Conservation (phyloP, 2,329 filamentous ascomycete species). For the Phialophora expanda region DNA sequence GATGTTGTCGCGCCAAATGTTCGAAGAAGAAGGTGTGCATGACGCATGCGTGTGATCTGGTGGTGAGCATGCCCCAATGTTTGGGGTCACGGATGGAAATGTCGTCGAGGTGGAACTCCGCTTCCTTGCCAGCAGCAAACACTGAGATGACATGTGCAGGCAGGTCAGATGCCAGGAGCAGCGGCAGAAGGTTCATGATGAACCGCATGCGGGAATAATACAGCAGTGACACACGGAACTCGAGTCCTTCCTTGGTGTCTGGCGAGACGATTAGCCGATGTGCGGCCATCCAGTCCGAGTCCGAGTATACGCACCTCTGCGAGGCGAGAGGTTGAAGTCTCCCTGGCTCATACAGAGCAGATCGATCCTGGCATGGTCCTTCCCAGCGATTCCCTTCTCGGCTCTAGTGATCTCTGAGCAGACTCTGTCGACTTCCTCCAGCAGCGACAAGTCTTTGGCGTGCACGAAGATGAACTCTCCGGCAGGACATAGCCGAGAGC, state of each 20-base stretch:
- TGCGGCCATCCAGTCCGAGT: not conserved
- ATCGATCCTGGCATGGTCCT: conserved; percentile 45
- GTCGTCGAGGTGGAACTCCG: conserved; percentile 17
- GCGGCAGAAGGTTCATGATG: conserved; percentile 20
- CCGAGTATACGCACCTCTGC: conserved; percentile 1
- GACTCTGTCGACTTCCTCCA: conserved; percentile 56
- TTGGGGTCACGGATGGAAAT: conserved; percentile 19
- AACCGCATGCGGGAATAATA: conserved; percentile 26
- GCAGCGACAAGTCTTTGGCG: conserved; percentile 52
- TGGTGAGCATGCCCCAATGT: conserved; percentile 4
- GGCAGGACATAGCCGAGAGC: conserved; percentile 51
- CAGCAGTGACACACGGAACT: conserved; percentile 24
- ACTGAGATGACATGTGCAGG: conserved; percentile 21
- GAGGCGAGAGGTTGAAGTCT: conserved; percentile 45
- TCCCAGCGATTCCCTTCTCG: conserved; percentile 47
- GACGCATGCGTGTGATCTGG: conserved; percentile 9
- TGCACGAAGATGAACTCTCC: conserved; percentile 55
- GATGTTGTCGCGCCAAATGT: conserved; percentile 5
- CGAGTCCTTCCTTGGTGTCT: conserved; percentile 21
- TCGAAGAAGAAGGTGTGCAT: conserved; percentile 23
- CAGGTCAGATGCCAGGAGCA: conserved; percentile 11
- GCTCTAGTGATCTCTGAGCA: conserved; percentile 58
- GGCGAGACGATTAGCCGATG: not conserved
- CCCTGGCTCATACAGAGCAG: conserved; percentile 61
- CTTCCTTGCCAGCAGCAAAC: conserved; percentile 22